Evolutionary conservation across 768 basidiomycete species (phyloP).

Genomic region (Chalciporus pseudorubinellus): DNA sequence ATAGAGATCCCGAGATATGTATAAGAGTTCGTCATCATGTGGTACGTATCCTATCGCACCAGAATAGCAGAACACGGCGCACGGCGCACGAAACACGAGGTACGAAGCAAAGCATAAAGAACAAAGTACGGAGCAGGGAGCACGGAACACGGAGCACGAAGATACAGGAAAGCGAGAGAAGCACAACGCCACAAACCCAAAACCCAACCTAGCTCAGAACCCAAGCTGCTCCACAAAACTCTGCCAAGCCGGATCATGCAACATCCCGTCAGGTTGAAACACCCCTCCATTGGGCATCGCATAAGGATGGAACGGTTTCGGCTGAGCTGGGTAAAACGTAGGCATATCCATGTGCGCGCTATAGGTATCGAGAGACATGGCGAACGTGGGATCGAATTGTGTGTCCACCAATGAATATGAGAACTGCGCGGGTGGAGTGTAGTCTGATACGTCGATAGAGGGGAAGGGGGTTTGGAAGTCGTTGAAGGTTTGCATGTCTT

Average conservation of each 20-base stretch:
- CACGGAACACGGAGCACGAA: background rate
- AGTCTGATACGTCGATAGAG: conserved; percentile 26
- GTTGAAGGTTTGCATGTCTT: conserved; percentile 49
- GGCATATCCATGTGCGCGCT: conserved; percentile 13
- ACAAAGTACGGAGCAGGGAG: too few relatives aligned
- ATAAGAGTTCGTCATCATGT: too few relatives aligned
- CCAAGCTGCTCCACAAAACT: conserved; percentile 69
- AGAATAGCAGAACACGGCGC: too few relatives aligned
- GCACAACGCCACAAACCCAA: background rate
- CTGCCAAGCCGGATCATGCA: conserved; percentile 63
- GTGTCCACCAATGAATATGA: conserved; percentile 32
- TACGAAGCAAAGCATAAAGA: too few relatives aligned
- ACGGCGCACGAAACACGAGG: too few relatives aligned
- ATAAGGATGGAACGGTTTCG: conserved; percentile 5
- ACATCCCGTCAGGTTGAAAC: conserved; percentile 26
- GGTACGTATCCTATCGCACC: too few relatives aligned
- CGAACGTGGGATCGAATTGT: conserved; percentile 16
- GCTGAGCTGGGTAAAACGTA: conserved; percentile 15
- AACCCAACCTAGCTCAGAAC: conserved; percentile 29
- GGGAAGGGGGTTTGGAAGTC: conserved; percentile 28
- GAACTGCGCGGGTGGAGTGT: conserved; percentile 25
- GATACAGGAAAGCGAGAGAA: background rate
- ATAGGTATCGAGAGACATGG: conserved; percentile 15
- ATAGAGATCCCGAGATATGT: too few relatives aligned
- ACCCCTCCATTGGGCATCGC: background rate